Evolutionary conservation across 2,329 filamentous ascomycete species (phyloP), one percentile per base, ranked within the genome.

Genomic region (Xylariaceae sp.): DNA sequence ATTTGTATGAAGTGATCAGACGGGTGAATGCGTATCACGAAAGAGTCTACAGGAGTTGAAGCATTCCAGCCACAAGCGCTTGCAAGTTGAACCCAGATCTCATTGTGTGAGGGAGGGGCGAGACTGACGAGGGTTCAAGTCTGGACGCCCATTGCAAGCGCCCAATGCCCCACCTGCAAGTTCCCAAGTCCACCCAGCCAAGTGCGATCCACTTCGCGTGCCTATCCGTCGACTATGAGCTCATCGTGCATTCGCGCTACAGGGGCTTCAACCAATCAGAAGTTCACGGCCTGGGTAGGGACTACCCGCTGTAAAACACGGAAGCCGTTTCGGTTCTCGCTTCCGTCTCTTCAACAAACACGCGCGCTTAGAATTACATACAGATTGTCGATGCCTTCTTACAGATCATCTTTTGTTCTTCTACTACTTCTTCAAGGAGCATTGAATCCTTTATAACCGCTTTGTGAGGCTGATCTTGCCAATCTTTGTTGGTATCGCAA

Each of bases 261-360:
- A 50, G 30, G 7, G 30, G n/a, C 54, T 37, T 5, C 15, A 30
- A n/a, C 48, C 49, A 52, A 50, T 50, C 44, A 57, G 18, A 37
- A 48, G 48, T 65, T 63, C 69, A 67, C 68, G 1, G 59, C 1
- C 15, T 11, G 50, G 15, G 53, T 45, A 60, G 61, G 59, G 63
- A 64, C 45, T 56, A 62, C 69, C 69, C 37, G 37, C 9, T 13
- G 2, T 45, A 45, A 15, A 45, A 45, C 13, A n/a, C 42, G 13
- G 42, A n/a, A 45, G 3, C 37, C 37, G 37, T 42, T 42, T 42
- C 37, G 37, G 9, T 42, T 42, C 11, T 42, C 37, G 11, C 8
- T 42, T 9, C 11, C 37, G 37, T 13, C 37, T 13, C 8, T 42
- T 42, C 37, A 13, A 42, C 37, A 42, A 42, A 42, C 37, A 42